Evolutionary conservation across 2,329 filamentous ascomycete species (phyloP), one percentile per base, ranked within the genome.

Genomic region (Aplosporella prunicola): DNA sequence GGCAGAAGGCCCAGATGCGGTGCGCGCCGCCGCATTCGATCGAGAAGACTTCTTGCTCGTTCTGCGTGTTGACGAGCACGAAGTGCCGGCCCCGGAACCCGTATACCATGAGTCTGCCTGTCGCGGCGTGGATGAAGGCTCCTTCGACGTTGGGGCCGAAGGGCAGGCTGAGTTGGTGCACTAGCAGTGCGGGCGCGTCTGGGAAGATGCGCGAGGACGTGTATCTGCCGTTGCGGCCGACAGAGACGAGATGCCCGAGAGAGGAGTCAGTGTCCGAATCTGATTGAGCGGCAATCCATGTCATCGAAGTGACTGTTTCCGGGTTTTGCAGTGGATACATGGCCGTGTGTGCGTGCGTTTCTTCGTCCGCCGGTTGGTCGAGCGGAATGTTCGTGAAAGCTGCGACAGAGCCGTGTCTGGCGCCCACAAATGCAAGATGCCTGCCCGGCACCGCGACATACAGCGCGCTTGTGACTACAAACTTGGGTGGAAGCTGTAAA

Each of bases 21-120:
- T 94, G 86, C 0, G 78, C 79, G 22, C 89, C 89, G 39, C 88
- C 89, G 52, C 89, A 95, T 32, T 87, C 78, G 20, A 93, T 69
- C 1, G 68, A 70, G 38, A 80, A 73, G 11, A 89, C 58, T 49
- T 89, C 81, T 39, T 76, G 71, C 41, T 84, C 77, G 2, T 65
- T 66, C 0, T 75, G 78, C 52, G 83, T 78, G 54, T 94, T 84
- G 75, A 84, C 91, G 8, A 89, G 71, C 9, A 93, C 67, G 52
- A 96, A 93, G 31, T 76, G 68, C 44, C 78, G 85, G 53, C 82
- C 78, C 39, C 75, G 77, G 61, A 95, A 96, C 3, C 89, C 89
- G 54, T 80, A 83, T 9, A 93, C 63, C 18, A 87, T 64, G 1
- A 94, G 63, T 31, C 82, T 69, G 1, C 65, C 56, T 0, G 57